Evolutionary conservation across 306 rosid species (phyloP).

Genomic region (Cucumis cinereus): DNA sequence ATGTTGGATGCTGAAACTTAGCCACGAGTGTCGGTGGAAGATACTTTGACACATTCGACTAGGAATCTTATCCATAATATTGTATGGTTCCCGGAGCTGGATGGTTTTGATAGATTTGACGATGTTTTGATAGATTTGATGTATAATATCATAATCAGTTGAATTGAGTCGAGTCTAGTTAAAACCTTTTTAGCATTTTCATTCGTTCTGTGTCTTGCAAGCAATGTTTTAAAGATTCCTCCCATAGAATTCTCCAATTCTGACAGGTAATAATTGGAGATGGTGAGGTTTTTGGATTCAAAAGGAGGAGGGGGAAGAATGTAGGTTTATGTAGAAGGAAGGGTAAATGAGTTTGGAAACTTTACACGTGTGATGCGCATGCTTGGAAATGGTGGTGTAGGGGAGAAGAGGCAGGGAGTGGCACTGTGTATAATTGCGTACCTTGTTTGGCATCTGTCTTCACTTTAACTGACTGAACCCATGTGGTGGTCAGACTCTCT

Average conservation of each 20-base stretch:
- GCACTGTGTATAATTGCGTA: constrained; percentile 5
- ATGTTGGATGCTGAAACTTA: neutral
- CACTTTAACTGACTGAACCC: constrained; percentile 60
- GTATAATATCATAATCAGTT: neutral
- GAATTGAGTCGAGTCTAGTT: neutral
- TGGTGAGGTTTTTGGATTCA: neutral
- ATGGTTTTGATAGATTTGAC: no score
- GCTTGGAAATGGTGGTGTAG: neutral
- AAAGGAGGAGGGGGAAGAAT: neutral
- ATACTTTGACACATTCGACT: neutral
- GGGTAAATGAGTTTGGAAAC: neutral
- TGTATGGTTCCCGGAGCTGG: neutral
- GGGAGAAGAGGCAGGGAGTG: neutral
- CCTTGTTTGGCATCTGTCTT: constrained; percentile 5
- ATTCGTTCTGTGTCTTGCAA: neutral
- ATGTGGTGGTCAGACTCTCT: constrained; percentile 49
- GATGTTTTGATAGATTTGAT: no score
- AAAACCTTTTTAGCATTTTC: neutral
- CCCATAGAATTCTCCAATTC: neutral
- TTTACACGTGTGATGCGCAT: constrained; percentile 9
- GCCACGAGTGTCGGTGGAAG: neutral
- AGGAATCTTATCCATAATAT: neutral
- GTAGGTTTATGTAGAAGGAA: neutral
- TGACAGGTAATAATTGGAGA: neutral
- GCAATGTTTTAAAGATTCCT: neutral